Percentiles rank a stretch among this genome's conserved stretches.
Conservation (phyloP, 495 filamentous ascomycete species). For the Bacidia gigantensis region DNA sequence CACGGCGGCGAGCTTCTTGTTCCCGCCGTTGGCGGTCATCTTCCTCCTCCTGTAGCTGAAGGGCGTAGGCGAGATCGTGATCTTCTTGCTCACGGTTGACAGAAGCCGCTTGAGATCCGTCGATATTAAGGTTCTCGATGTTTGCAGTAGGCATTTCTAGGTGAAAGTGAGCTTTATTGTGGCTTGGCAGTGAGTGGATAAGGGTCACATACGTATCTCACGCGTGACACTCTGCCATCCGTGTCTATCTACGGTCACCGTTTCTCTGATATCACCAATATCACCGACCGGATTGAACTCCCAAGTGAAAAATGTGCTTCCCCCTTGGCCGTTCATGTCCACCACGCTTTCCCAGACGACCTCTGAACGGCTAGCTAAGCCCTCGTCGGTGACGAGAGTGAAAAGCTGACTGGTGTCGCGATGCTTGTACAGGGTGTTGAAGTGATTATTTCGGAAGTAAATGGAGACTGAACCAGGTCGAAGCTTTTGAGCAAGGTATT, state of each 20-base stretch:
- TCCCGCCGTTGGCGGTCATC: constrained; percentile 57
- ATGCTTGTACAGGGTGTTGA: constrained; percentile 77
- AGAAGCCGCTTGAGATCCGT: constrained; percentile 20
- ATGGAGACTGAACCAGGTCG: constrained; percentile 68
- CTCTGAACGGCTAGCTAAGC: constrained; percentile 77
- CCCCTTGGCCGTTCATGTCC: constrained; percentile 68
- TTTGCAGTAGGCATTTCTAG: neutral
- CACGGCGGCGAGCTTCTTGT: constrained; percentile 24
- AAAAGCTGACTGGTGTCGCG: constrained; percentile 56
- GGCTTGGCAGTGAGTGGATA: constrained; percentile 15
- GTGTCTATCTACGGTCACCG: constrained; percentile 13
- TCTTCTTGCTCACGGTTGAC: constrained; percentile 51
- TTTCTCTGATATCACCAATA: constrained; percentile 14
- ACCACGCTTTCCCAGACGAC: constrained; percentile 91
- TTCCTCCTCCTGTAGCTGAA: constrained; percentile 71
- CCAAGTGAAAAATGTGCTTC: constrained; percentile 71
- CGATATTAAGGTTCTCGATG: neutral
- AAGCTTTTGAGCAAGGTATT: constrained; percentile 49
- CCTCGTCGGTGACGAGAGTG: constrained; percentile 81
- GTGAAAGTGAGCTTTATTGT: constrained; percentile 8
- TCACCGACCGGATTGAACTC: constrained; percentile 78
- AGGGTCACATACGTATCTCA: constrained; percentile 1
- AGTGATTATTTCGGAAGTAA: constrained; percentile 93
- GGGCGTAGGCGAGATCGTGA: constrained; percentile 49
- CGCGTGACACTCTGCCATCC: constrained; percentile 38